Percentiles rank a stretch among this genome's conserved stretches.
These are phyloP conservation scores for Leptographium radiaticola DNA, from an alignment of 2,329 filamentous ascomycete genomes.

Conservation along the genomic window DNA sequence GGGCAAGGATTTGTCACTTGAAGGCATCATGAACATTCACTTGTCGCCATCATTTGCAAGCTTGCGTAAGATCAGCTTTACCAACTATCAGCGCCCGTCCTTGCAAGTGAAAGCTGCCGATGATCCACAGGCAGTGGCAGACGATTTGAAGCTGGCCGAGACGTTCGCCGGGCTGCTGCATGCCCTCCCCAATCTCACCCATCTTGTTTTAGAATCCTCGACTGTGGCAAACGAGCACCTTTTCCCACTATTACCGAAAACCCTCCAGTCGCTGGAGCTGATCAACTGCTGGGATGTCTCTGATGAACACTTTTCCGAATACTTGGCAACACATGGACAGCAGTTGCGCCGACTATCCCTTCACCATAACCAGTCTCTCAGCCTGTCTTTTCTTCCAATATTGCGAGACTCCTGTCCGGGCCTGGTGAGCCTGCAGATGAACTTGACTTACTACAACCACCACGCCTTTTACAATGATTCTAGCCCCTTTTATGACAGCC, in stretches of 20 bases:
- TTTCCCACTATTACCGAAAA: constrained; percentile 53
- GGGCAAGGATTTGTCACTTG: constrained; percentile 30
- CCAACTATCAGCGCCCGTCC: constrained; percentile 49
- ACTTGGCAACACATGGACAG: constrained; percentile 53
- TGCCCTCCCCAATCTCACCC: constrained; percentile 48
- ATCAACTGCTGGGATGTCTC: constrained; percentile 68
- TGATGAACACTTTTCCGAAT: constrained; percentile 51
- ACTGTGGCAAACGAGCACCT: constrained; percentile 56
- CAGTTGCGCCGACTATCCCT: constrained; percentile 56
- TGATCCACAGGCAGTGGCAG: constrained; percentile 27
- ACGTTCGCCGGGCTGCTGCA: constrained; percentile 32
- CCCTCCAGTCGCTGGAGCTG: constrained; percentile 55
- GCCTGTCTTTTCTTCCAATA: constrained; percentile 57
- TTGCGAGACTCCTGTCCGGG: constrained; percentile 56
- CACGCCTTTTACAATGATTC: constrained; percentile 56
- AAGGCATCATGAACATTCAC: constrained; percentile 41
- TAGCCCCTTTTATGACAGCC: constrained; percentile 58
- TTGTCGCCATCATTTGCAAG: constrained; percentile 39
- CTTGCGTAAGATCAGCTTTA: constrained; percentile 43
- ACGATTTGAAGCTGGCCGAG: constrained; percentile 18
- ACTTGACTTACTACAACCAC: constrained; percentile 64
- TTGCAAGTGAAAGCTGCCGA: constrained; percentile 27
- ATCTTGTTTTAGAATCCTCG: constrained; percentile 63
- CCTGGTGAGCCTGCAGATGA: constrained; percentile 59
- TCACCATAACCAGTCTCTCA: constrained; percentile 67